Evolutionary conservation across 2,329 filamentous ascomycete genomes (phyloP), one percentile per base, ranked within the genome.

Genomic region (Hypoxylon sp.): DNA sequence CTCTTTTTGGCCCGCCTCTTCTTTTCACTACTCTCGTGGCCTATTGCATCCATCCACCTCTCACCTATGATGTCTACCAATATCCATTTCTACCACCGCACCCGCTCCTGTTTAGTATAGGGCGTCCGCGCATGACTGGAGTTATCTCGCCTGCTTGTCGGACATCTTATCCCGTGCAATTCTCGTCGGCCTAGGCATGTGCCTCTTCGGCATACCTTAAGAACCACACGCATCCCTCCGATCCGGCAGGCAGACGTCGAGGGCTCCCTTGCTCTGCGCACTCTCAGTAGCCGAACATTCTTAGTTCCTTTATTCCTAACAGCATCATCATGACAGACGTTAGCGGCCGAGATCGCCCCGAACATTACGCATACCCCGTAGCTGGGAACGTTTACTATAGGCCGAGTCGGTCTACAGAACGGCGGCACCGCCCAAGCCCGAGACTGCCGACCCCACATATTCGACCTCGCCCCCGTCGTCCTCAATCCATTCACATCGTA

Each of bases 401-500:
- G 61, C 74, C 77, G 22, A 66, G 17, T 44, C 40, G 74, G 55
- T 61, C 61, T 20, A 69, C 69, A 56, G 72, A 73, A 58, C 70
- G 74, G 59, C 73, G 74, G 57, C 68, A 70, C 68, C 72, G 74
- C 56, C 58, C 53, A 54, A 55, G 61, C 37, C 64, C 72, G 48
- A 70, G 66, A 17, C 72, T 82, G 56, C 81, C 81, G 8, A 75
- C 73, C 10, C 81, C 81, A 31, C 81, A 85, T 61, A 87, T 86
- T 72, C 83, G 83, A 76, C 81, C 83, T 50, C 82, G 86, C 68
- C 80, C 80, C 61, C 82, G 84, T 71, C 79, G 85, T 76, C 85
- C 84, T 14, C 85, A 87, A 66, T 85, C 84, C 61, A 87, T 88
- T 71, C 84, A 85, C 75, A 86, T 88, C 68, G 81, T 80, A 60